Evolutionary conservation across 306 rosid genomes (phyloP).

Genomic region (Castanospermum australe): DNA sequence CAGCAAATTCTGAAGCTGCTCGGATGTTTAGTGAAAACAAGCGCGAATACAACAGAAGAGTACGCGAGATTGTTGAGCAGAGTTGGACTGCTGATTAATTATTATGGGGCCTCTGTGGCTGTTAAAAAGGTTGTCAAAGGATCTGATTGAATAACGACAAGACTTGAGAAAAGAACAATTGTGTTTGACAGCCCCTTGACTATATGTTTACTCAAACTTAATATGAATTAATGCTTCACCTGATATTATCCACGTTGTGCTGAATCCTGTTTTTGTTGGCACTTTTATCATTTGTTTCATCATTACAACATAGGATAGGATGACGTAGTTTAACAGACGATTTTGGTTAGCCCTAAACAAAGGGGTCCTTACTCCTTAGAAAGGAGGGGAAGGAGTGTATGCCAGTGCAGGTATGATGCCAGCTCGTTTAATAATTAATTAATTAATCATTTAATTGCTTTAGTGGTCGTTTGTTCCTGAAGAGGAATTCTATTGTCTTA

Average conservation of each 20-base stretch:
- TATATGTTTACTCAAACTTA: slow-evolving; percentile 54
- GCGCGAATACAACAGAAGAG: slow-evolving; percentile 92
- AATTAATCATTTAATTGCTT: background rate
- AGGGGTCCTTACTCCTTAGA: background rate
- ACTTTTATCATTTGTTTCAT: background rate
- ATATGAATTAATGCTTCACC: slow-evolving; percentile 10
- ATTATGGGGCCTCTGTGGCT: slow-evolving; percentile 23
- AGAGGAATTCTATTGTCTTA: background rate
- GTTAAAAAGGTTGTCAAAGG: slow-evolving; percentile 41
- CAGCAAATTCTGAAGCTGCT: slow-evolving; percentile 98
- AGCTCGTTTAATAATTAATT: background rate
- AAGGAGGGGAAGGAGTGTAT: background rate
- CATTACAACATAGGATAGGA: background rate
- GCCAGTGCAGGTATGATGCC: background rate
- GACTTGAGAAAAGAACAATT: slow-evolving; percentile 39
- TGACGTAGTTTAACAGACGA: background rate
- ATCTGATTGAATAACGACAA: slow-evolving; percentile 53
- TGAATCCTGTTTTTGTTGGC: background rate
- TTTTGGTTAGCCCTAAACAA: background rate
- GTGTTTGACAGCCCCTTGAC: slow-evolving; percentile 42
- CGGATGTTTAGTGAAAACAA: slow-evolving; percentile 94
- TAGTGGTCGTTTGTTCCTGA: background rate
- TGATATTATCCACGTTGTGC: slow-evolving; percentile 7
- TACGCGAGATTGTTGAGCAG: slow-evolving; percentile 94
- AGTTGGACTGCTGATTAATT: slow-evolving; percentile 98